Percentiles rank a stretch among this genome's conserved stretches.
phyloP scores from a whole-genome alignment of 768 basidiomycete species.

The Boletus rubropictus region DNA sequence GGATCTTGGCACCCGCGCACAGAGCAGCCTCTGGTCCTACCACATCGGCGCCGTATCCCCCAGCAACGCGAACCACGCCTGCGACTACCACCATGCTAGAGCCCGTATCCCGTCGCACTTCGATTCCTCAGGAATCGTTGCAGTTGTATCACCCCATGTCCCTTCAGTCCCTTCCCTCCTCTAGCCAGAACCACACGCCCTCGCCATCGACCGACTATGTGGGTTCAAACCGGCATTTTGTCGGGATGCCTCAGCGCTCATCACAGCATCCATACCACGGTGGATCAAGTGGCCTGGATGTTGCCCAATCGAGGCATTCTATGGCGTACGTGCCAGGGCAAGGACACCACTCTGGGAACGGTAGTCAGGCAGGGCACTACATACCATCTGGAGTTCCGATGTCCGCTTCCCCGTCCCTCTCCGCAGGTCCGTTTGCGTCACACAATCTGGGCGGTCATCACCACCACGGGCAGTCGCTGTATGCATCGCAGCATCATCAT shows the following conservation, averaged over 20 bases:
- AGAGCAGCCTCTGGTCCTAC: constrained; percentile 71
- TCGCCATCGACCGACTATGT: constrained; percentile 37
- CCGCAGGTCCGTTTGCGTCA: constrained; percentile 33
- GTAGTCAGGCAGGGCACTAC: constrained; percentile 26
- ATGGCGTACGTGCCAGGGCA: constrained; percentile 36
- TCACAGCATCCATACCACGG: constrained; percentile 28
- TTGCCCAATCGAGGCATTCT: constrained; percentile 33
- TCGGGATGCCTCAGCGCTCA: constrained; percentile 37
- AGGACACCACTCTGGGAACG: constrained; percentile 39
- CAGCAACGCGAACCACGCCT: constrained; percentile 31
- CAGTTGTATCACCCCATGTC: constrained; percentile 79
- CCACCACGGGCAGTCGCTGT: constrained; percentile 26
- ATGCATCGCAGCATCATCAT: constrained; percentile 29
- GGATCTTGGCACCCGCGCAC: constrained; percentile 79
- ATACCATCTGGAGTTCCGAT: constrained; percentile 40
- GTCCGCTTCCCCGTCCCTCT: constrained; percentile 47
- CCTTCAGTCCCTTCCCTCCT: constrained; percentile 46
- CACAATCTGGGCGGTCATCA: constrained; percentile 26
- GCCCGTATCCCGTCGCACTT: constrained; percentile 49
- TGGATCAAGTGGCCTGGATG: constrained; percentile 20
- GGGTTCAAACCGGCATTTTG: constrained; percentile 41
- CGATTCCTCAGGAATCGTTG: constrained; percentile 60
- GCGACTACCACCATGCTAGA: constrained; percentile 27
- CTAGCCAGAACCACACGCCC: constrained; percentile 31
- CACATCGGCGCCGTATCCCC: constrained; percentile 69